Percentiles rank a stretch among this genome's conserved stretches.
Conservation (phyloP, 2,329 filamentous ascomycete species). For the Trichoderma gracile region DNA sequence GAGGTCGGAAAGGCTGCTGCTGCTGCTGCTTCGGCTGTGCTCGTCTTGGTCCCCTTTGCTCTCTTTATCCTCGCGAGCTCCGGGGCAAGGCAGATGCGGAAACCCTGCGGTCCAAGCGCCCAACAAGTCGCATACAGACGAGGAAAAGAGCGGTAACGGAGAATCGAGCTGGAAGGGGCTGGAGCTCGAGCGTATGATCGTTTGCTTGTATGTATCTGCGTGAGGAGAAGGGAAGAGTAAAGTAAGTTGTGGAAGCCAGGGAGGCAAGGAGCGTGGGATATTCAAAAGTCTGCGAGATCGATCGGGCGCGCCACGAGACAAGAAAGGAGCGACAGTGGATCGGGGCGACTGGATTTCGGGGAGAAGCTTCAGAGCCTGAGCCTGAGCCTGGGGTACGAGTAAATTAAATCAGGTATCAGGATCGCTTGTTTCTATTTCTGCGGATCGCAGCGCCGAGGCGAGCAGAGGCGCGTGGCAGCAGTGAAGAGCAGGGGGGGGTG, state of each 20-base stretch:
- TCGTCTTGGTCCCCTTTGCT: background rate
- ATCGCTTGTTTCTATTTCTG: background rate
- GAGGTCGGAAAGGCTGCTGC: background rate
- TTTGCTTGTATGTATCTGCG: background rate
- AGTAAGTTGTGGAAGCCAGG: background rate
- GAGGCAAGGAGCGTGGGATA: background rate
- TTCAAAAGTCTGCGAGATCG: conserved; percentile 11
- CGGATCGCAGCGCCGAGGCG: conserved; percentile 11
- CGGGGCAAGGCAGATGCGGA: background rate
- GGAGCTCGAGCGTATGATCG: background rate
- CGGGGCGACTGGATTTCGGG: conserved; percentile 1
- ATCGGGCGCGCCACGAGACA: conserved; percentile 23
- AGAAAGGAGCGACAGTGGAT: conserved; percentile 25
- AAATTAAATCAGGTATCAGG: background rate
- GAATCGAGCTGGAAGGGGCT: background rate
- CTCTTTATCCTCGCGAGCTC: conserved; percentile 1
- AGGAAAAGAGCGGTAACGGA: background rate
- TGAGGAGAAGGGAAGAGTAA: background rate
- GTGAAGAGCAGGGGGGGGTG: background rate
- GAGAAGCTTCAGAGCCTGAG: background rate
- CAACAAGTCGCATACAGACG: conserved; percentile 6
- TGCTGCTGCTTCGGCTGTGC: background rate
- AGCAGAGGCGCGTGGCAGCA: conserved; percentile 3
- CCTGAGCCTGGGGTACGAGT: no score
- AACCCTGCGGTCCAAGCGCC: conserved; percentile 1